A percentile compares a stretch with the other conserved stretches of the same genome.
phyloP scores from a whole-genome alignment of 164 flowering plant species.

The Warburgia ugandensis region DNA sequence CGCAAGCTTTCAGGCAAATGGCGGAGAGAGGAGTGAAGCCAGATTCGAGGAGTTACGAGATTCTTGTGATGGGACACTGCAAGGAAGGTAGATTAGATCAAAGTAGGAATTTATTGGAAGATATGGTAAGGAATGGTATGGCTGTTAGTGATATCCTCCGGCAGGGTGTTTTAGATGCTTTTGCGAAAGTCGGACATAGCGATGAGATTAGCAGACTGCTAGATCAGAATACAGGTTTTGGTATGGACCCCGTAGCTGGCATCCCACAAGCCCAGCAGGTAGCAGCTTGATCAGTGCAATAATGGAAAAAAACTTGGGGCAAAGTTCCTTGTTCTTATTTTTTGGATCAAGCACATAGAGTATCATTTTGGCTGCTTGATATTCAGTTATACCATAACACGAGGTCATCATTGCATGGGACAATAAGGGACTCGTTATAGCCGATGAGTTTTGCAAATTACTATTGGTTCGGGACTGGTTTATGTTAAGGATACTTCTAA shows the following conservation, averaged over 20 bases:
- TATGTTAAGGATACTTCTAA: too few relatives aligned
- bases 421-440: too few relatives aligned
- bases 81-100: conserved; percentile 31
- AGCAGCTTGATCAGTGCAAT: background rate
- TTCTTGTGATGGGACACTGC: conserved; percentile 46
- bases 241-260: background rate
- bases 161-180: conserved; percentile 31
- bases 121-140: conserved; percentile 43
- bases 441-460: too few relatives aligned
- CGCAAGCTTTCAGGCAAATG: conserved; percentile 44
- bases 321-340: too few relatives aligned
- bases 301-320: too few relatives aligned
- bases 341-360: too few relatives aligned
- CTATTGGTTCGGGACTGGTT: too few relatives aligned
- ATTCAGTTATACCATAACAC: too few relatives aligned
- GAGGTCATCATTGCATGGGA: too few relatives aligned
- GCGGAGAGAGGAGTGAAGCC: conserved; percentile 66
- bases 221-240: conserved; percentile 20
- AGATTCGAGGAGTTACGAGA: conserved; percentile 45
- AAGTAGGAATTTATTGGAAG: conserved; percentile 29
- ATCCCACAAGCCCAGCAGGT: conserved; percentile 15
- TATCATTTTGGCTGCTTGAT: too few relatives aligned
- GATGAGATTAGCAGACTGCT: conserved; percentile 47
- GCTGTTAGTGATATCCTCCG: conserved; percentile 36
- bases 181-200: conserved; percentile 39